Conservation (phyloP, 1,139 yeast genomes). For the Debaryomyces fabryi region DNA sequence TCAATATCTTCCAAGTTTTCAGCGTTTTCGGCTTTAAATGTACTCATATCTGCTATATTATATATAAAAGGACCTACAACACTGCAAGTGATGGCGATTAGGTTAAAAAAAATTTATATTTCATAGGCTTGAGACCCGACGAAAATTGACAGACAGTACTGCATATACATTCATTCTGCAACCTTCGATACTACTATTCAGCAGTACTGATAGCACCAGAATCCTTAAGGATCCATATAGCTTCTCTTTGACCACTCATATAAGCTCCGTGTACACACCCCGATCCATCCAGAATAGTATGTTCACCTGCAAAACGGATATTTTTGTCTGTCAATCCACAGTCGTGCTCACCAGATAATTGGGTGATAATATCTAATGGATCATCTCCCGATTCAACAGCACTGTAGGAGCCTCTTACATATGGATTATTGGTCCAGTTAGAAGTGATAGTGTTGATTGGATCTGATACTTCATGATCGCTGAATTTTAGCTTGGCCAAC, state of each 20-base stretch:
- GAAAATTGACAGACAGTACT: slow-evolving; percentile 4
- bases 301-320: slow-evolving; percentile 85
- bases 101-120: slow-evolving; percentile 3
- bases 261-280: slow-evolving; percentile 88
- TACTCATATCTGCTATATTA: slow-evolving; percentile 20
- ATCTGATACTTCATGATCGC: slow-evolving; percentile 29
- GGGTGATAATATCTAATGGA: slow-evolving; percentile 60
- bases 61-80: not conserved
- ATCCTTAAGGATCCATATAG: slow-evolving; percentile 44
- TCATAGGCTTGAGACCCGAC: not conserved
- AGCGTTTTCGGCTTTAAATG: slow-evolving; percentile 56
- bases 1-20: slow-evolving; percentile 74
- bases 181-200: not conserved
- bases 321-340: slow-evolving; percentile 51
- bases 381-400: slow-evolving; percentile 71
- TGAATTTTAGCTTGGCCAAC: slow-evolving; percentile 26
- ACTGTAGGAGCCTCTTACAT: slow-evolving; percentile 72
- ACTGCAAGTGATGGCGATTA: not conserved
- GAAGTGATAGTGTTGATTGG: slow-evolving; percentile 60
- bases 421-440: slow-evolving; percentile 73
- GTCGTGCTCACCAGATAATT: slow-evolving; percentile 48
- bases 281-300: slow-evolving; percentile 71
- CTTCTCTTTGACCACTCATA: slow-evolving; percentile 73
- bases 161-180: not conserved
- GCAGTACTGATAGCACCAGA: not conserved